Conservation (phyloP, 2,329 filamentous ascomycete species). For the Dothideomycetidae sp. region DNA sequence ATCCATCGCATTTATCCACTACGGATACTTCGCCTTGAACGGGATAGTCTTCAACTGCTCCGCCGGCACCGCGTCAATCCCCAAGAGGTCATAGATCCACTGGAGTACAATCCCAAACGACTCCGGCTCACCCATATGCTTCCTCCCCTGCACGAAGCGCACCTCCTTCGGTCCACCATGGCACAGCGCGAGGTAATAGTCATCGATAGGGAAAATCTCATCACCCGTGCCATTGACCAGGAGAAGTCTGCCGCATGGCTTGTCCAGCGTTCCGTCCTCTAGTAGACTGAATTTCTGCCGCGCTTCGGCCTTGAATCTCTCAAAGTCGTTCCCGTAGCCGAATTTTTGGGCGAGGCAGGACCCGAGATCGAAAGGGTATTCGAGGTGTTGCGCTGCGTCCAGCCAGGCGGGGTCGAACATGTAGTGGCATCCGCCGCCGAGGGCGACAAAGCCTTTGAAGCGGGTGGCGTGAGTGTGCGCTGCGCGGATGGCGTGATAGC, state of each 20-base stretch:
- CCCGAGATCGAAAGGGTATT: slow-evolving; percentile 46
- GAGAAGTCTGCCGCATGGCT: slow-evolving; percentile 35
- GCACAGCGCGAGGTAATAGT: slow-evolving; percentile 40
- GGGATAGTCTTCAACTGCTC: slow-evolving; percentile 34
- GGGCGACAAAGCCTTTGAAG: slow-evolving; percentile 37
- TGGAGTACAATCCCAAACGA: slow-evolving; percentile 34
- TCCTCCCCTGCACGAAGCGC: slow-evolving; percentile 29
- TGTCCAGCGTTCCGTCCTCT: slow-evolving; percentile 40
- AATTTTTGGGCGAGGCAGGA: slow-evolving; percentile 38
- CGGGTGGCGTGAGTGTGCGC: slow-evolving; percentile 43
- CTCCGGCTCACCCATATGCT: slow-evolving; percentile 40
- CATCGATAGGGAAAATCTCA: slow-evolving; percentile 49
- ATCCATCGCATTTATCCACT: too few relatives aligned
- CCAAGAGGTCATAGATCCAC: slow-evolving; percentile 37
- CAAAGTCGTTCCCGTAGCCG: slow-evolving; percentile 27
- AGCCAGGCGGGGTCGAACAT: slow-evolving; percentile 45
- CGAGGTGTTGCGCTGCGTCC: slow-evolving; percentile 39
- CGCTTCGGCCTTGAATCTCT: slow-evolving; percentile 35
- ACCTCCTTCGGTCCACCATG: slow-evolving; percentile 41
- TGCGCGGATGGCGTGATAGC: slow-evolving; percentile 43
- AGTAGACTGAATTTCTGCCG: slow-evolving; percentile 39
- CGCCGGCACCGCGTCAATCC: slow-evolving; percentile 27
- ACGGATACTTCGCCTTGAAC: slow-evolving; percentile 30
- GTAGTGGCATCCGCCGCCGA: slow-evolving; percentile 43
- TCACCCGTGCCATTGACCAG: slow-evolving; percentile 45